Evolutionary conservation across 2,329 filamentous ascomycete genomes (phyloP).

Genomic region (Diplodia mutila): DNA sequence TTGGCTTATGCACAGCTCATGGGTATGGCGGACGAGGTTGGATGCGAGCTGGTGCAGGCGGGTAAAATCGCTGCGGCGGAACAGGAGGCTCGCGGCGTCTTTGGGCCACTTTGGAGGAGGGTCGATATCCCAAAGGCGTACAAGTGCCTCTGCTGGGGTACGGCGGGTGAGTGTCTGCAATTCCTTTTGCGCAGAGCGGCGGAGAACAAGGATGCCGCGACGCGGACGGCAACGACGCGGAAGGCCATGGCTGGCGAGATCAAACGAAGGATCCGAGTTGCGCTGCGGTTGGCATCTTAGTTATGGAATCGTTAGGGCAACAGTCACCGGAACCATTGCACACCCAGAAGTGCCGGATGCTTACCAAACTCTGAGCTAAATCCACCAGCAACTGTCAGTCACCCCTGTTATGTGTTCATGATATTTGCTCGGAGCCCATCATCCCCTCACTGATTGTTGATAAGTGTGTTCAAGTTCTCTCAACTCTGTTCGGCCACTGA

Average conservation of each 20-base stretch:
- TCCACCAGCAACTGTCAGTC: not conserved
- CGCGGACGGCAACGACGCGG: conserved; percentile 57
- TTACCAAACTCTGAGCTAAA: not conserved
- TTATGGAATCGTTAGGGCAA: no score
- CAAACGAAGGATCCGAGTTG: conserved; percentile 21
- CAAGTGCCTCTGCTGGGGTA: conserved; percentile 62
- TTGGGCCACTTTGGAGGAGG: conserved; percentile 17
- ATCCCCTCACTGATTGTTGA: no score
- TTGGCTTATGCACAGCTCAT: conserved; percentile 75
- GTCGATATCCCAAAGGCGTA: conserved; percentile 35
- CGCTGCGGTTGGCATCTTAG: conserved; percentile 1
- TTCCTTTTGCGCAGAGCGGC: conserved; percentile 64
- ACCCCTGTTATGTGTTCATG: not conserved
- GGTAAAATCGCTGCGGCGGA: conserved; percentile 49
- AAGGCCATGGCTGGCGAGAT: conserved; percentile 57
- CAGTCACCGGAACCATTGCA: no score
- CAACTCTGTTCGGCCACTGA: no score
- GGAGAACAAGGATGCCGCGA: conserved; percentile 65
- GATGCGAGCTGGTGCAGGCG: conserved; percentile 50
- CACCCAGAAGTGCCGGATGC: not conserved
- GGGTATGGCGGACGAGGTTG: conserved; percentile 95
- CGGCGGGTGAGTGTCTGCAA: conserved; percentile 74
- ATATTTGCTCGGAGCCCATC: no score
- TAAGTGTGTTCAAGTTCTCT: no score
- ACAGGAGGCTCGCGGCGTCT: conserved; percentile 60